phyloP scores from a whole-genome alignment of 805 yeast species.

The Pichia membranifaciens region DNA sequence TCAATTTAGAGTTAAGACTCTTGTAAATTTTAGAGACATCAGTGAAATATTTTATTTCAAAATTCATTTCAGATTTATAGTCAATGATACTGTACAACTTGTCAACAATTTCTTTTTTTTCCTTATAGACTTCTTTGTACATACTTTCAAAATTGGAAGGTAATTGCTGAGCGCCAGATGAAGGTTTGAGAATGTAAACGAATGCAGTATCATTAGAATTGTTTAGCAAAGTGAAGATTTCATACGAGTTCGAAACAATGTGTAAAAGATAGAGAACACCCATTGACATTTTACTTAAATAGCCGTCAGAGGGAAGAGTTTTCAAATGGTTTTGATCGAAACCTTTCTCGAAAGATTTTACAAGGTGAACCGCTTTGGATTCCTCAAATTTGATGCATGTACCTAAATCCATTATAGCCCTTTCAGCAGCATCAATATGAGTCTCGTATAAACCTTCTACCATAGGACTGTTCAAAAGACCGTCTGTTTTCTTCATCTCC shows the following conservation, averaged over 20 bases:
- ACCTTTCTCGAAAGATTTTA: constrained; percentile 80
- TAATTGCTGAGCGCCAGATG: constrained; percentile 57
- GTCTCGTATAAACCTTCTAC: constrained; percentile 74
- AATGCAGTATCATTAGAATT: constrained; percentile 50
- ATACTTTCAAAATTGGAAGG: constrained; percentile 48
- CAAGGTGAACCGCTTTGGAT: constrained; percentile 71
- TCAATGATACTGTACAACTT: constrained; percentile 43
- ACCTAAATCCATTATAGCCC: constrained; percentile 79
- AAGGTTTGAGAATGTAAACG: constrained; percentile 63
- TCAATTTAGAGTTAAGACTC: constrained; percentile 47
- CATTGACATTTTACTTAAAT: constrained; percentile 50
- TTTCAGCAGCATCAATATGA: constrained; percentile 56
- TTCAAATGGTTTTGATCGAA: constrained; percentile 58
- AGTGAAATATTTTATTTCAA: constrained; percentile 50
- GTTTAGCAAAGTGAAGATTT: constrained; percentile 61
- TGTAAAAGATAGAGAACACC: constrained; percentile 64
- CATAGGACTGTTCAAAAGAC: constrained; percentile 56
- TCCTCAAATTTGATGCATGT: constrained; percentile 64
- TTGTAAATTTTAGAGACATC: constrained; percentile 52
- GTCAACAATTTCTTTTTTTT: constrained; percentile 41
- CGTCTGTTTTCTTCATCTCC: constrained; percentile 51
- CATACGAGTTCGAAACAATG: constrained; percentile 66
- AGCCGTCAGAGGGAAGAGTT: constrained; percentile 41
- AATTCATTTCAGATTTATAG: constrained; percentile 46
- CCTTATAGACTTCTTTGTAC: constrained; percentile 47